phyloP scores from a whole-genome alignment of 257 asterid species.

The Solanum phureja region DNA sequence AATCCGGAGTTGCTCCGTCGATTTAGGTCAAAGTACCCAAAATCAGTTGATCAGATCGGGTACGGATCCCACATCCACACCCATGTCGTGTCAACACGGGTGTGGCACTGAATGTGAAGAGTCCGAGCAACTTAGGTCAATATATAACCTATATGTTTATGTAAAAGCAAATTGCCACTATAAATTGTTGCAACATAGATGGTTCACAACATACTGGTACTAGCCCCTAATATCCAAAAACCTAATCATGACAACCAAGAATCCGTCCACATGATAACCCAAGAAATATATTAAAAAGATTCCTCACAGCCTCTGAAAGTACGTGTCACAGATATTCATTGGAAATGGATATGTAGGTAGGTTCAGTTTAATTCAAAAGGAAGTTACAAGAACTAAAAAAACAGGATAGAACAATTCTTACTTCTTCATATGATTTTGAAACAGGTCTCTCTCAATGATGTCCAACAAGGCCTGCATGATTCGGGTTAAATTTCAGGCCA shows the following conservation, averaged over 20 bases:
- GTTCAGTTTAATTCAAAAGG: not conserved
- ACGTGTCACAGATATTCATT: not conserved
- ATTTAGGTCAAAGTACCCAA: not conserved
- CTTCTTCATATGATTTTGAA: constrained; percentile 81
- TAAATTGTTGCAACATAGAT: not conserved
- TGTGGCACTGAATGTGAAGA: not conserved
- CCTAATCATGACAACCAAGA: not conserved
- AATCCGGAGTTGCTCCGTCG: not conserved
- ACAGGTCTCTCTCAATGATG: constrained; percentile 83
- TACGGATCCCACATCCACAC: not conserved
- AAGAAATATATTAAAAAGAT: not conserved
- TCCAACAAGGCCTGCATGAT: constrained; percentile 82
- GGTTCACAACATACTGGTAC: not conserved
- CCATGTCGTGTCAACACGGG: not conserved
- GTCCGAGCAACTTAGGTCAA: not conserved
- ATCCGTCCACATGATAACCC: not conserved
- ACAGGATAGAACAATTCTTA: constrained; percentile 27
- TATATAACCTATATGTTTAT: not conserved
- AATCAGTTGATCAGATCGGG: not conserved
- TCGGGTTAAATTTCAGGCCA: not conserved
- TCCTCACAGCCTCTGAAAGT: not conserved
- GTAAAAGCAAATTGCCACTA: not conserved
- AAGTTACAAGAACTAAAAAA: not conserved
- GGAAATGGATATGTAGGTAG: not conserved
- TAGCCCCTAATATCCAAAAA: not conserved